These are phyloP conservation scores for Pleurotus eryngii DNA, from an alignment of 768 basidiomycete species.

Conservation along the genomic window DNA sequence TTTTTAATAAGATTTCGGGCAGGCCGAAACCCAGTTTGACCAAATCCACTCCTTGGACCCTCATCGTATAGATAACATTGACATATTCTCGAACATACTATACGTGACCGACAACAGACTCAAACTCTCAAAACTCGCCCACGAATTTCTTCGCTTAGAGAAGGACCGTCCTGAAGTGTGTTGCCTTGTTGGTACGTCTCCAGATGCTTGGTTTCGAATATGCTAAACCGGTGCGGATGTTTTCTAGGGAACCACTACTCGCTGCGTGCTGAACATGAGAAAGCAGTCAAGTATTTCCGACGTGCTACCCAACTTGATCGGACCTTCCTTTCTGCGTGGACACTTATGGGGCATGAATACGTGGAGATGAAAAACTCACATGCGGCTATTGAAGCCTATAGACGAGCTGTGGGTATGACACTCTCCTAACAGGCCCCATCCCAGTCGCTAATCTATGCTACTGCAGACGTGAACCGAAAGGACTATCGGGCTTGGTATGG, in stretches of 20 bases:
- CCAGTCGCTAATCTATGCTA: not conserved
- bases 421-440: not conserved
- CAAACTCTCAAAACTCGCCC: slow-evolving; percentile 88
- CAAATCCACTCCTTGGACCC: slow-evolving; percentile 79
- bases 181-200: slow-evolving; percentile 81
- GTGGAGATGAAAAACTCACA: slow-evolving; percentile 99
- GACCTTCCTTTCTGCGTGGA: slow-evolving; percentile 96
- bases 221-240: not conserved
- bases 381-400: slow-evolving; percentile 97
- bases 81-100: slow-evolving; percentile 94
- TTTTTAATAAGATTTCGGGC: slow-evolving; percentile 68
- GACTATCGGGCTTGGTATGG: slow-evolving; percentile 99
- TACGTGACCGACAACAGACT: slow-evolving; percentile 90
- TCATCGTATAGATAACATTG: slow-evolving; percentile 89
- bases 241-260: slow-evolving; percentile 94
- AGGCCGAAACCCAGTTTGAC: slow-evolving; percentile 84
- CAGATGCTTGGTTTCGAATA: not conserved
- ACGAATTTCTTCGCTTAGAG: slow-evolving; percentile 85
- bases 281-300: slow-evolving; percentile 93
- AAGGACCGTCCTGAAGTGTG: slow-evolving; percentile 96
- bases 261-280: slow-evolving; percentile 88
- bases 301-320: slow-evolving; percentile 93
- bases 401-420: slow-evolving; percentile 87
- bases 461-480: slow-evolving; percentile 87
- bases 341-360: slow-evolving; percentile 97